These are phyloP conservation scores for Aspergillus affinis DNA, from an alignment of 495 filamentous ascomycete species.

Conservation along the genomic window DNA sequence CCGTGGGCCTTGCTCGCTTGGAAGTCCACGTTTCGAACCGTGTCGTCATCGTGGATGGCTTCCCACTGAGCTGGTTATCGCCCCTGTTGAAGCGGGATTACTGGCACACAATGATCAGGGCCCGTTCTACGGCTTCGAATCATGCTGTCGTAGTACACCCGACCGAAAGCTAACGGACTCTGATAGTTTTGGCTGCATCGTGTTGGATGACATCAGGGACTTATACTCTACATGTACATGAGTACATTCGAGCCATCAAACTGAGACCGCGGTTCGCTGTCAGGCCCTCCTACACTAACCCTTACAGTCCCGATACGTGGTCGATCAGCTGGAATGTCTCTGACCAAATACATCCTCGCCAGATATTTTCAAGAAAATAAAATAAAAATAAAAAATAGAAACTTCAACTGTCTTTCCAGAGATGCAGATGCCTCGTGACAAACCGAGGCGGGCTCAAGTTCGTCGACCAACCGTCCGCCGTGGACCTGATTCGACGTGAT, in stretches of 20 bases:
- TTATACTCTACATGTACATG: neutral
- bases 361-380: neutral
- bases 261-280: neutral
- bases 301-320: neutral
- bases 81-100: neutral
- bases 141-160: neutral
- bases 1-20: constrained; percentile 11
- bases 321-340: neutral
- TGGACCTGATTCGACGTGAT: neutral
- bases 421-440: neutral
- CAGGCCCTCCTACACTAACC: neutral
- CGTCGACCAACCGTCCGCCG: no score
- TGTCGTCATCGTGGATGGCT: neutral
- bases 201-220: neutral
- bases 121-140: neutral
- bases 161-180: neutral
- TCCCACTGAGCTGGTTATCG: neutral
- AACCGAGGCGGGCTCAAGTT: neutral
- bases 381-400: neutral
- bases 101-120: neutral
- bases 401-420: neutral
- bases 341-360: neutral
- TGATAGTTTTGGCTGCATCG: neutral
- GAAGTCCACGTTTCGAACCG: neutral
- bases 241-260: no score